phyloP scores from a whole-genome alignment of 306 rosid genomes.

The Fragaria iinumae region DNA sequence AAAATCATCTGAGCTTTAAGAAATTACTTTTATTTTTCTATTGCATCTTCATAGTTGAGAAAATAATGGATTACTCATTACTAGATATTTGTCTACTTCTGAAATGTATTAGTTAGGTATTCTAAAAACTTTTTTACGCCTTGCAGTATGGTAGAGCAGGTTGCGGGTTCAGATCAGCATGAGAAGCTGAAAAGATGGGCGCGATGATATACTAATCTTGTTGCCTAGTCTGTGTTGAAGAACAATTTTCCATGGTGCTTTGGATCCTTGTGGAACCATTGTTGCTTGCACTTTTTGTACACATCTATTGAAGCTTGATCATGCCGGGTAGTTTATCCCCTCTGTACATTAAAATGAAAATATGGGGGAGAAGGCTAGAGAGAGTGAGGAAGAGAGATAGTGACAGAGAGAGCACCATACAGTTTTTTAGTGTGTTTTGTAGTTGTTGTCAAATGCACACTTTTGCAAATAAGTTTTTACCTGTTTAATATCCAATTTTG shows the following conservation, averaged over 20 bases:
- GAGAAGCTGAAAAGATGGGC: conserved; percentile 39
- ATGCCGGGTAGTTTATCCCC: conserved; percentile 38
- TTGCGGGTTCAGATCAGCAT: conserved; percentile 44
- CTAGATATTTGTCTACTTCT: neutral
- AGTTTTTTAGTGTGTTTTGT: conserved; percentile 14
- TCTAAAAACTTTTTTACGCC: conserved; percentile 2
- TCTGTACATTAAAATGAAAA: conserved; percentile 39
- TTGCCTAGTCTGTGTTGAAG: conserved; percentile 20
- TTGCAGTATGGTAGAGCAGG: conserved; percentile 63
- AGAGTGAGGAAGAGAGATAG: neutral
- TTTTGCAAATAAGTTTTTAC: conserved; percentile 21
- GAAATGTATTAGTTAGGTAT: neutral
- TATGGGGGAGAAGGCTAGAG: conserved; percentile 32
- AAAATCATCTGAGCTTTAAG: conserved; percentile 12
- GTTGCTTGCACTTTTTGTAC: conserved; percentile 29
- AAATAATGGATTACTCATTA: neutral
- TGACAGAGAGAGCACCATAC: conserved; percentile 6
- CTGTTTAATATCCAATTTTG: neutral
- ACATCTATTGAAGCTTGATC: conserved; percentile 28
- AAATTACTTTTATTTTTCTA: neutral
- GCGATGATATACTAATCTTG: conserved; percentile 23
- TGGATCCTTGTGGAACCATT: conserved; percentile 31
- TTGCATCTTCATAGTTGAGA: conserved; percentile 5
- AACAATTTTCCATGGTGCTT: conserved; percentile 28
- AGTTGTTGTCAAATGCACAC: conserved; percentile 12